A percentile compares a stretch with the other conserved stretches of the same genome.
Conservation (phyloP, 1,284 basidiomycete species). For the Somion occarium region DNA sequence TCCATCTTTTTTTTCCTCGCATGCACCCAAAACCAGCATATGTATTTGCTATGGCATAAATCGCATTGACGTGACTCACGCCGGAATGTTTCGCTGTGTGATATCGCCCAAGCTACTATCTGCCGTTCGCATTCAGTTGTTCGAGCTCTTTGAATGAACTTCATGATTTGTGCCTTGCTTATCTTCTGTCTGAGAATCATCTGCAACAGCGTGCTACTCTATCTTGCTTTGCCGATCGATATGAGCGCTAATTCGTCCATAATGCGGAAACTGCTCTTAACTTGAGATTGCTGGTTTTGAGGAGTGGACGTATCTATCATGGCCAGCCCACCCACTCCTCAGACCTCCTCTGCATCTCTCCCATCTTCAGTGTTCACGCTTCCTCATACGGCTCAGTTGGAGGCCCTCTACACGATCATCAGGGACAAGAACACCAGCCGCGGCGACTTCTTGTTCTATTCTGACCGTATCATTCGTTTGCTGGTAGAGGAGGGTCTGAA, state of each 20-base stretch:
- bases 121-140: no score
- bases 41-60: conserved; percentile 3
- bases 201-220: no score
- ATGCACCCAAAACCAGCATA: background rate
- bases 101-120: no score
- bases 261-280: background rate
- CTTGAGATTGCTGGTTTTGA: no score
- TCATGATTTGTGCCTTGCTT: no score
- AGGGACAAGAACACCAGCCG: conserved; percentile 80
- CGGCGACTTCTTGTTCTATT: conserved; percentile 95
- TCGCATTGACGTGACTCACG: background rate
- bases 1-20: conserved; percentile 5
- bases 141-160: no score
- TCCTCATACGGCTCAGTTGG: conserved; percentile 86
- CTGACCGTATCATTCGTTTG: conserved; percentile 73
- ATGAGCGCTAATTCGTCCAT: background rate
- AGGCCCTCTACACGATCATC: conserved; percentile 95
- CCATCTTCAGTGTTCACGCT: conserved; percentile 84
- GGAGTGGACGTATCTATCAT: no score
- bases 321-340: conserved; percentile 1
- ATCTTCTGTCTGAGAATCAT: no score
- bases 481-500: conserved; percentile 89
- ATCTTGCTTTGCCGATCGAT: background rate
- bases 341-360: conserved; percentile 35
- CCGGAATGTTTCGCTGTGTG: background rate